Percentiles rank a stretch among this genome's conserved stretches.
Conservation (phyloP, 2,329 filamentous ascomycete species). For the Pseudocercospora fijiensis region DNA sequence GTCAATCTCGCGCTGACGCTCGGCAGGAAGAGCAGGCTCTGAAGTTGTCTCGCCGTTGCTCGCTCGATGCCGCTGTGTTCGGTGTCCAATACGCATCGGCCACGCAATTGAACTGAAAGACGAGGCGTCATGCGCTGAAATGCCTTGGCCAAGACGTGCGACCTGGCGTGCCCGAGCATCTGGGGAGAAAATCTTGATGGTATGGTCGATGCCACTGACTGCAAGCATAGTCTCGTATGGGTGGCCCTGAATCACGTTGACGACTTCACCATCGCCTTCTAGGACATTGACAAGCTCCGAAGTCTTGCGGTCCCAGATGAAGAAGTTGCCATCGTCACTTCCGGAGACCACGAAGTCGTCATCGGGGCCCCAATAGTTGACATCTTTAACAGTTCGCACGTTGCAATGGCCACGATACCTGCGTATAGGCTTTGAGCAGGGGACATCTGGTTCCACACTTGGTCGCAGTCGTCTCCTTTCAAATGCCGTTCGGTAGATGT, state of each 20-base stretch:
- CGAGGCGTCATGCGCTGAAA: conserved; percentile 50
- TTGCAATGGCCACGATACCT: conserved; percentile 66
- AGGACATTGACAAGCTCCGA: conserved; percentile 62
- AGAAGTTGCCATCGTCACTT: conserved; percentile 65
- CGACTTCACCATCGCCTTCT: conserved; percentile 66
- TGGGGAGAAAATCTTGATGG: conserved; percentile 66
- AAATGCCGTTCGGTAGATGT: conserved; percentile 52
- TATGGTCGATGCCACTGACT: conserved; percentile 62
- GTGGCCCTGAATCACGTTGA: conserved; percentile 67
- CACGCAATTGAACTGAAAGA: conserved; percentile 45
- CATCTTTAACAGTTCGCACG: conserved; percentile 66
- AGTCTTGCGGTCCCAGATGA: conserved; percentile 68
- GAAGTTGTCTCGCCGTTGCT: conserved; percentile 21
- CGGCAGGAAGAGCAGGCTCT: conserved; percentile 29
- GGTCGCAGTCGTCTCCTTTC: conserved; percentile 49
- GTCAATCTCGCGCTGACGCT: conserved; percentile 11
- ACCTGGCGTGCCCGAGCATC: conserved; percentile 58
- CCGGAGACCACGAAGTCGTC: conserved; percentile 69
- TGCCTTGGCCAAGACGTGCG: conserved; percentile 59
- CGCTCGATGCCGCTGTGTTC: conserved; percentile 9
- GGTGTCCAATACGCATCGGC: conserved; percentile 27
- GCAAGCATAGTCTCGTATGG: conserved; percentile 67
- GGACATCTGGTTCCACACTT: conserved; percentile 55
- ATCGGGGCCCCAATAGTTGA: conserved; percentile 65
- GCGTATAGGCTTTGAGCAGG: conserved; percentile 57